Evolutionary conservation across 805 yeast species (phyloP).

Genomic region (Candida awuae): DNA sequence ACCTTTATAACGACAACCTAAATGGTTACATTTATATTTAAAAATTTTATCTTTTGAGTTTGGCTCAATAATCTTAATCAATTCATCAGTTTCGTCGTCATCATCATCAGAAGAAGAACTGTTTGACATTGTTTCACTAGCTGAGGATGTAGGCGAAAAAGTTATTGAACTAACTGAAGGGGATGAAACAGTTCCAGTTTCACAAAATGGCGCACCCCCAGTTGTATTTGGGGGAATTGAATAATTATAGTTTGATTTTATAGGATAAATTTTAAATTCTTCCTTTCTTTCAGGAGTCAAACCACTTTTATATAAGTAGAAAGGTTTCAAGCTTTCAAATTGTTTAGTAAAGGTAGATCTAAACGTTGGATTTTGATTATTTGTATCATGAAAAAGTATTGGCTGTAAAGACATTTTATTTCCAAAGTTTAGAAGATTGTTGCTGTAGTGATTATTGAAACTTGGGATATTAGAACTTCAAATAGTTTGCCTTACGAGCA

Average conservation of each 20-base stretch:
- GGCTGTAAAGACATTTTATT: background rate
- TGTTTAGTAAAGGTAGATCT: too few relatives aligned
- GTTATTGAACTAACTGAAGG: background rate
- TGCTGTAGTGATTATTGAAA: too few relatives aligned
- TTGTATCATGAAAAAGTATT: background rate
- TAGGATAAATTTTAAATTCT: slow-evolving; percentile 8
- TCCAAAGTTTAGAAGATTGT: too few relatives aligned
- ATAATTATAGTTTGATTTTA: background rate
- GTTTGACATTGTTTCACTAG: background rate
- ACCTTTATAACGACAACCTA: slow-evolving; percentile 24
- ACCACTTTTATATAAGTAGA: slow-evolving; percentile 9
- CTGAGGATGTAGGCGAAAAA: background rate
- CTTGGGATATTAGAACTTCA: too few relatives aligned
- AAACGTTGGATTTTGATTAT: background rate
- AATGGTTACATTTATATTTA: slow-evolving; percentile 17
- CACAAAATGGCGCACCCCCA: too few relatives aligned
- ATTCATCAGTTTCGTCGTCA: background rate
- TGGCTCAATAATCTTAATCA: background rate
- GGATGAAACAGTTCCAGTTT: too few relatives aligned
- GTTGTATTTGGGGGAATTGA: background rate
- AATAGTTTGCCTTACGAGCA: too few relatives aligned
- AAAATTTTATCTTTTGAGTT: background rate
- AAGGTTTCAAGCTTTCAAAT: slow-evolving; percentile 4
- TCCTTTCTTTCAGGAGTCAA: slow-evolving; percentile 7
- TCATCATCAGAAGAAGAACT: background rate